These are phyloP conservation scores for Mortierella claussenii DNA, from an alignment of 192 early-diverging fungal species.

Conservation along the genomic window DNA sequence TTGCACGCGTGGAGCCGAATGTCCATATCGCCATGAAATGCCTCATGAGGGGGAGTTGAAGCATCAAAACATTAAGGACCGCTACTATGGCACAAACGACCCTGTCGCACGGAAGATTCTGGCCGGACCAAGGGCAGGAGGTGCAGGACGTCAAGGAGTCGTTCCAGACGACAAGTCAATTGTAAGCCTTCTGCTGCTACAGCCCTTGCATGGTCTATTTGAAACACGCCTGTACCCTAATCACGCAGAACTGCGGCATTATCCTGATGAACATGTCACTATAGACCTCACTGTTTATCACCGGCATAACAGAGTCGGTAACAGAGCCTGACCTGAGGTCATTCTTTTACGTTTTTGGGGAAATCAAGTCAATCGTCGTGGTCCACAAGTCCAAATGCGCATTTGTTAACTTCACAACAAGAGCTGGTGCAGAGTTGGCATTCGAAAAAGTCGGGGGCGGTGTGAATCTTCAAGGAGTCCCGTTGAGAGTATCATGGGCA, in stretches of 20 bases:
- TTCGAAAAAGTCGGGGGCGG: slow-evolving; percentile 76
- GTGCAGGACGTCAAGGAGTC: slow-evolving; percentile 52
- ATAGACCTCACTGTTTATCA: slow-evolving; percentile 89
- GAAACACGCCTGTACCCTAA: no score
- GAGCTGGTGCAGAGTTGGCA: slow-evolving; percentile 88
- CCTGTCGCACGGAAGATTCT: slow-evolving; percentile 92
- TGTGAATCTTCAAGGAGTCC: slow-evolving; percentile 75
- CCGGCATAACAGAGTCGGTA: slow-evolving; percentile 79
- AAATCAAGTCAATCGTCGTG: slow-evolving; percentile 88
- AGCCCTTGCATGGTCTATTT: no score
- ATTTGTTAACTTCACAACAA: slow-evolving; percentile 89
- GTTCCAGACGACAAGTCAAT: slow-evolving; percentile 86
- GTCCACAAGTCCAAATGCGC: slow-evolving; percentile 85
- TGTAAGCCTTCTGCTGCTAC: no score
- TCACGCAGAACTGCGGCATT: no score
- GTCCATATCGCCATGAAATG: slow-evolving; percentile 96
- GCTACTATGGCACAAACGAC: slow-evolving; percentile 95
- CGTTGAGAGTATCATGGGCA: slow-evolving; percentile 88
- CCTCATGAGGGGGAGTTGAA: slow-evolving; percentile 85
- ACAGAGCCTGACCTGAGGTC: slow-evolving; percentile 76
- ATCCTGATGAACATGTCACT: no score
- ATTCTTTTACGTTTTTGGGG: slow-evolving; percentile 86
- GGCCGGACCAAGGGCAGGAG: slow-evolving; percentile 63
- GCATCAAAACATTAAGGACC: slow-evolving; percentile 94
- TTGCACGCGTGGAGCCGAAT: slow-evolving; percentile 94